Base-by-base conservation (phyloP, 371 early-diverging fungal species). In the Mucor ambiguus region DNA sequence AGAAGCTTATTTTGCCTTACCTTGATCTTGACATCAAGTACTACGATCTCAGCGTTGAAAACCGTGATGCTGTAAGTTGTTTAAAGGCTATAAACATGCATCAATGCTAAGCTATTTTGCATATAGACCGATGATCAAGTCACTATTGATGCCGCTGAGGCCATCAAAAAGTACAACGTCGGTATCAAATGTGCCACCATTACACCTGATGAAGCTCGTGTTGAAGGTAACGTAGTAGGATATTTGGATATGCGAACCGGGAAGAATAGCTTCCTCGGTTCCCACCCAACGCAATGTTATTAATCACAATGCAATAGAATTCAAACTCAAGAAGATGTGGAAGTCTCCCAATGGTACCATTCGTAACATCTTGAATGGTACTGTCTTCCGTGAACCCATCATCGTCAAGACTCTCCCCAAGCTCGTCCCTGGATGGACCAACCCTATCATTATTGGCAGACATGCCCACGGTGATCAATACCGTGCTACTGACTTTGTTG, bases 131-230 rank as follows among this genome's bases (percentile, higher is more conserved):
- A 95, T 75, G 98, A 98, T 84, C 89, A 93, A 84, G 96, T 98
- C 58, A 98, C 98, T 33, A 76, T 95, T 46, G 97, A 98, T 59
- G 96, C 98, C 55, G 98, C 98, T 43, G 92, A 95, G 58, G 98
- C 98, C 29, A 98, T 96, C 77, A 86, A 92, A 71, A 94, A 96
- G 87, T 96, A 95, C 87, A 94, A 95, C 77, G 98, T 97, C 37
- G 97, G 95, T 70, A 97, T 98, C 83, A 98, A 98, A 85, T 98
- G 98, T 82, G 98, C 98, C 28, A 98, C 98, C 55, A 98, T 98
- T 78, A 98, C 98, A n/a, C 98, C 98, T 18, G 98, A 98, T 74
- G 94, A 94, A 69, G 92, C 88, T 26, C 93, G 98, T 73, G 97
- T 98, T 65, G 86, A 96, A 80, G 91, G 90, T 89, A 79, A 74